Conservation (phyloP, 139 green algal genomes). For the Asterochloris erici region DNA sequence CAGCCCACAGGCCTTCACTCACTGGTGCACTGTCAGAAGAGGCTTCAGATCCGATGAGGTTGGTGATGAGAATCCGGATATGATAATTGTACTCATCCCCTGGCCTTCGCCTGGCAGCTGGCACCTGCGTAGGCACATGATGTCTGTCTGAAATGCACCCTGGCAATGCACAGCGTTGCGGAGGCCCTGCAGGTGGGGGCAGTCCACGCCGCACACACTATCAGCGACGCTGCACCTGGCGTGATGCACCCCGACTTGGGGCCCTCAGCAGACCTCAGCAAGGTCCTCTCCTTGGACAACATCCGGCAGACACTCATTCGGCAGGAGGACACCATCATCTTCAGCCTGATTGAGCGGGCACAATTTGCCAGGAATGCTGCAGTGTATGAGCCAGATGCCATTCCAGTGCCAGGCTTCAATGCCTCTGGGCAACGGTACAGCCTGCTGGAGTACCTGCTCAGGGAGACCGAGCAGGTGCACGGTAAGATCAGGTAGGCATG, state of each 20-base stretch:
- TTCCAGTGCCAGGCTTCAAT: constrained; percentile 59
- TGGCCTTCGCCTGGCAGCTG: no score
- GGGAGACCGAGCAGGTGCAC: constrained; percentile 90
- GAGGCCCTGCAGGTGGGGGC: no score
- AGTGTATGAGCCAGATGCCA: constrained; percentile 71
- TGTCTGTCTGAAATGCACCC: no score
- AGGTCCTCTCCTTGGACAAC: constrained; percentile 64
- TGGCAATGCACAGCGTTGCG: no score
- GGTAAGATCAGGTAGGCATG: constrained; percentile 61
- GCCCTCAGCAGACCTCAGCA: constrained; percentile 39
- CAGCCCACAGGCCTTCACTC: no score
- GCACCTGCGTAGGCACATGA: no score
- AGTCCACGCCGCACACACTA: neutral
- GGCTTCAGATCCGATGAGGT: no score
- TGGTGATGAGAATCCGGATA: no score
- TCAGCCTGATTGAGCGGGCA: constrained; percentile 90
- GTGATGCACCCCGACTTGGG: neutral
- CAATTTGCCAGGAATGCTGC: constrained; percentile 80
- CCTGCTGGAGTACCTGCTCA: constrained; percentile 91
- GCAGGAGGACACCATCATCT: constrained; percentile 99
- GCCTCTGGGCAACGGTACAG: neutral
- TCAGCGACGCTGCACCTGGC: neutral
- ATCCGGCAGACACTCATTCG: constrained; percentile 81
- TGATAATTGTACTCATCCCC: no score
- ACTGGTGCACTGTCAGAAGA: no score